Evolutionary conservation across 768 basidiomycete genomes (phyloP).

Genomic region (Imleria badia): DNA sequence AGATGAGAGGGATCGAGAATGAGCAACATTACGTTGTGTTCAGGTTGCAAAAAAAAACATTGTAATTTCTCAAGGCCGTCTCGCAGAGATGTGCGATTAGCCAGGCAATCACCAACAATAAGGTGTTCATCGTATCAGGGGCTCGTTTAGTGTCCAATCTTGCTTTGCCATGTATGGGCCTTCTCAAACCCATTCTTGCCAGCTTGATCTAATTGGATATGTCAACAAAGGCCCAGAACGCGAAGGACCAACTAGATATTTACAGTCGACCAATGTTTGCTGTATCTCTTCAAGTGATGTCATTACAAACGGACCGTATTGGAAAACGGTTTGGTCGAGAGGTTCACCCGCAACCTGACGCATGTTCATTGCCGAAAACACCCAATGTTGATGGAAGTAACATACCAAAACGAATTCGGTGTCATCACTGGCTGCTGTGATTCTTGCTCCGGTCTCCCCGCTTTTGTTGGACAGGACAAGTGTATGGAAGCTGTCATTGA

Average conservation of each 20-base stretch:
- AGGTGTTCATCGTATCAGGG: background rate
- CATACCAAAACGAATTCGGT: slow-evolving; percentile 77
- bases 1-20: slow-evolving; percentile 38
- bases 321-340: slow-evolving; percentile 83
- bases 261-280: slow-evolving; percentile 80
- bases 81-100: background rate
- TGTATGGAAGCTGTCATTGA: slow-evolving; percentile 69
- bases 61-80: too few relatives aligned
- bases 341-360: slow-evolving; percentile 80
- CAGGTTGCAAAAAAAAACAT: background rate
- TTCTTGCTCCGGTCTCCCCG: slow-evolving; percentile 64
- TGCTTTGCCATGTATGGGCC: slow-evolving; percentile 82
- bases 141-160: slow-evolving; percentile 51
- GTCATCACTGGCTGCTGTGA: slow-evolving; percentile 57
- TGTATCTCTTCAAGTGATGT: slow-evolving; percentile 78
- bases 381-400: background rate
- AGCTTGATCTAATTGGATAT: slow-evolving; percentile 52
- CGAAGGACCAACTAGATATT: slow-evolving; percentile 22
- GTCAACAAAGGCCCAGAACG: slow-evolving; percentile 1
- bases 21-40: background rate
- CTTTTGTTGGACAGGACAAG: slow-evolving; percentile 69
- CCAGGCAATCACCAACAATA: background rate
- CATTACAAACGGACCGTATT: slow-evolving; percentile 89
- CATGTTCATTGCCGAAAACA: slow-evolving; percentile 3
- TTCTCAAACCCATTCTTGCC: slow-evolving; percentile 90